Conservation (phyloP, 148 eudicot species). For the Polygonum maritimum region DNA sequence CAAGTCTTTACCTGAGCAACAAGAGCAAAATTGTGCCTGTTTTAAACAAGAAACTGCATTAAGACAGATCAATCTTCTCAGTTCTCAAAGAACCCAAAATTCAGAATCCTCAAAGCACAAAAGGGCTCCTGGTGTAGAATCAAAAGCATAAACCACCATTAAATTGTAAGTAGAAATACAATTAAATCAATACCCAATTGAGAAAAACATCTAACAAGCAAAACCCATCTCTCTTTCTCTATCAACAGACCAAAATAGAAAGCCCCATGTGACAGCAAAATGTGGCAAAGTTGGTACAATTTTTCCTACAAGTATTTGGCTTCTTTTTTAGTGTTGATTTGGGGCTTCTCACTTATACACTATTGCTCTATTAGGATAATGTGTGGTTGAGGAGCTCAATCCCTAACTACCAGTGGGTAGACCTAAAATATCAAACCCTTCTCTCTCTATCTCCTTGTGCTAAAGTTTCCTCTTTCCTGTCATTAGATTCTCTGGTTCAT, state of each 20-base stretch:
- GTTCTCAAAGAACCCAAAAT: neutral
- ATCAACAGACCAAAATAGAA: neutral
- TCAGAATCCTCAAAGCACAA: neutral
- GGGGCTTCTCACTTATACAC: neutral
- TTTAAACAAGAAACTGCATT: neutral
- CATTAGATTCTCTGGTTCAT: neutral
- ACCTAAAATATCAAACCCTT: neutral
- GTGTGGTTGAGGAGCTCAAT: conserved; percentile 6
- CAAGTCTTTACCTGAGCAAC: neutral
- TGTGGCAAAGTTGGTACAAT: neutral
- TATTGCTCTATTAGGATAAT: neutral
- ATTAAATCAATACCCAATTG: neutral
- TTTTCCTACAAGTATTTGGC: neutral
- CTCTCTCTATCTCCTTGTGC: neutral
- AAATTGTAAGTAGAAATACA: conserved; percentile 16
- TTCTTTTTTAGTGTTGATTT: neutral
- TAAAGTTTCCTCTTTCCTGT: neutral
- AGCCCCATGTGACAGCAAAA: neutral
- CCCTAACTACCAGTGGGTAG: conserved; percentile 12
- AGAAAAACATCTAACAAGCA: neutral
- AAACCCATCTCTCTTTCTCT: conserved; percentile 8
- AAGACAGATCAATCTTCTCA: neutral
- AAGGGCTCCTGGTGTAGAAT: neutral
- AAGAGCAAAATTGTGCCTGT: neutral
- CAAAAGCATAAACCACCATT: neutral